These are phyloP conservation scores for Suhomyces taliae DNA, from an alignment of 1,139 yeast genomes.

Conservation along the genomic window DNA sequence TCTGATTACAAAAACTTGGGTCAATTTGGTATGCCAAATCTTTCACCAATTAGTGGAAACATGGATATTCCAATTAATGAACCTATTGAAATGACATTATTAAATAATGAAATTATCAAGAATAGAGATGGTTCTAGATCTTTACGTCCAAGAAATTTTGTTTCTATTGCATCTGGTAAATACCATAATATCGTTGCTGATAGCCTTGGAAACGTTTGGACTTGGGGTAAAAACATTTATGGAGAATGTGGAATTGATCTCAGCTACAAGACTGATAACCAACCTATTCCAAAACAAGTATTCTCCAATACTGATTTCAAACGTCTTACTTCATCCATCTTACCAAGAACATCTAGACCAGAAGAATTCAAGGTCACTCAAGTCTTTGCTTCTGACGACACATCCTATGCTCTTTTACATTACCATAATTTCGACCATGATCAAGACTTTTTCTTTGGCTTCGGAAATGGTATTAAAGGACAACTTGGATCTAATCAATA, in stretches of 20 bases:
- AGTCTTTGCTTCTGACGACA: conserved; percentile 67
- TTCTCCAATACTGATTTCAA: conserved; percentile 27
- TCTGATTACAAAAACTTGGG: conserved; percentile 52
- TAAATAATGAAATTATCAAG: conserved; percentile 35
- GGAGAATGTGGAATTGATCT: conserved; percentile 85
- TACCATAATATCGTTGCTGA: conserved; percentile 72
- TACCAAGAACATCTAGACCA: conserved; percentile 1
- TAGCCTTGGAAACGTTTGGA: conserved; percentile 61
- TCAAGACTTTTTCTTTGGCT: conserved; percentile 48
- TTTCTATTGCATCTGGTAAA: conserved; percentile 69
- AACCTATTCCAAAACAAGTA: conserved; percentile 66
- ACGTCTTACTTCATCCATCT: conserved; percentile 12
- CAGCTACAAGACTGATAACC: conserved; percentile 60
- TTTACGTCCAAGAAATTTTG: conserved; percentile 45
- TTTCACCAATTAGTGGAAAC: conserved; percentile 46
- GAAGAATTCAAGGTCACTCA: conserved; percentile 31
- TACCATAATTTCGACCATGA: conserved; percentile 18
- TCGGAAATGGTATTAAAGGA: conserved; percentile 88
- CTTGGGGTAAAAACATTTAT: conserved; percentile 79
- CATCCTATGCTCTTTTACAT: conserved; percentile 56
- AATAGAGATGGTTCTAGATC: conserved; percentile 23
- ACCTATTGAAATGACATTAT: conserved; percentile 35
- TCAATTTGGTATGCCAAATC: conserved; percentile 77
- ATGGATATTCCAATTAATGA: conserved; percentile 25
- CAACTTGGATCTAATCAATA: conserved; percentile 80